Evolutionary conservation across 1,284 basidiomycete genomes (phyloP).

Genomic region (Cystobasidiaceae sp.): DNA sequence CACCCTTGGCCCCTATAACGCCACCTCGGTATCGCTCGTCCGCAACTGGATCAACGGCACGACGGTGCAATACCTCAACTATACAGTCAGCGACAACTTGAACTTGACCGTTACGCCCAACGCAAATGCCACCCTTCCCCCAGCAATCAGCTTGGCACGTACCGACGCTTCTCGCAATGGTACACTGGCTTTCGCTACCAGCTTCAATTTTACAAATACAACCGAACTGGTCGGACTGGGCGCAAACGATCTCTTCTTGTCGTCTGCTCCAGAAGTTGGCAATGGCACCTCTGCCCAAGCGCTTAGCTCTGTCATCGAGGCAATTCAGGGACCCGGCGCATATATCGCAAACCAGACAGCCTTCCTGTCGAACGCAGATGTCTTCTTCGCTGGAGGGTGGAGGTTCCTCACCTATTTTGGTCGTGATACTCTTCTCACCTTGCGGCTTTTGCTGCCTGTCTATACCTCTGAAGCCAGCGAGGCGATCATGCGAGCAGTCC

Average conservation of each 20-base stretch:
- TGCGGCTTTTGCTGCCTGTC: conserved; percentile 49
- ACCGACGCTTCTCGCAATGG: conserved; percentile 40
- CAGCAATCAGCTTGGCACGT: conserved; percentile 41
- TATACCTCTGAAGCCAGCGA: conserved; percentile 50
- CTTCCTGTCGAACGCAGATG: conserved; percentile 47
- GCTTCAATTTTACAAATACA: conserved; percentile 48
- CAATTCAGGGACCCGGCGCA: conserved; percentile 43
- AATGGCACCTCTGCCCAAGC: conserved; percentile 39
- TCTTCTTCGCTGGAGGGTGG: conserved; percentile 52
- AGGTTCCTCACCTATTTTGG: conserved; percentile 52
- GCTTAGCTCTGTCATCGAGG: conserved; percentile 42
- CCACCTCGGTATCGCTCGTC: conserved; percentile 46
- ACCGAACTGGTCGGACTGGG: conserved; percentile 48
- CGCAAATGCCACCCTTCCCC: conserved; percentile 44
- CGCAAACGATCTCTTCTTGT: conserved; percentile 46
- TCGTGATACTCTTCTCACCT: conserved; percentile 51
- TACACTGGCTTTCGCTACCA: conserved; percentile 44
- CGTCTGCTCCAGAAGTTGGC: background rate
- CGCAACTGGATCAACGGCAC: conserved; percentile 51
- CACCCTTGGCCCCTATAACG: conserved; percentile 47
- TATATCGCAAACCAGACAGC: conserved; percentile 47
- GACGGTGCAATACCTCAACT: conserved; percentile 46
- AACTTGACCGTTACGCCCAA: conserved; percentile 44
- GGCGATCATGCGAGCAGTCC: conserved; percentile 50
- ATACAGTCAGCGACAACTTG: conserved; percentile 43